Evolutionary conservation across 1,284 basidiomycete species (phyloP).

Genomic region (Meripilus lineatus): DNA sequence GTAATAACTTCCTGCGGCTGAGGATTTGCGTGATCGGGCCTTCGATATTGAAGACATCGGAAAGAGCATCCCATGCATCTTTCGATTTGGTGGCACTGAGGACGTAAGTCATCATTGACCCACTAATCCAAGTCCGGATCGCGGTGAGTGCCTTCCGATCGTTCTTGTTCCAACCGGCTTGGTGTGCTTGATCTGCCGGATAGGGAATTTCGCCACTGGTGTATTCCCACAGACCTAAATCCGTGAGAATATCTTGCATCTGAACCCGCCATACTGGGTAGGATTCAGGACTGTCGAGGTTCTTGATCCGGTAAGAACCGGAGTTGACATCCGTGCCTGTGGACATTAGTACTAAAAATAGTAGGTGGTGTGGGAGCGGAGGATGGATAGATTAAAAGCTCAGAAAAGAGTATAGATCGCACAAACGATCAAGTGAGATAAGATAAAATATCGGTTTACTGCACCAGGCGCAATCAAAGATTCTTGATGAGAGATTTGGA

Average conservation of each 20-base stretch:
- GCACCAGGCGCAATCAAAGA: background rate
- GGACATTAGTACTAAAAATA: background rate
- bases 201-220: constrained; percentile 4
- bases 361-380: background rate
- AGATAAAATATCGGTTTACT: background rate
- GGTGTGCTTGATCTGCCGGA: constrained; percentile 9
- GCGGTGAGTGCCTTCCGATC: no score
- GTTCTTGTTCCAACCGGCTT: constrained; percentile 5
- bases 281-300: constrained; percentile 25
- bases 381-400: background rate
- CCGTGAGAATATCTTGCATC: no score
- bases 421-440: background rate
- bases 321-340: background rate
- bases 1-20: constrained; percentile 9
- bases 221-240: constrained; percentile 21
- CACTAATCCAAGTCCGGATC: no score
- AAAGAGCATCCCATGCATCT: no score
- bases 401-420: background rate
- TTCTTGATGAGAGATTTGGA: background rate
- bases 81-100: constrained; percentile 5
- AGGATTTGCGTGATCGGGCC: constrained; percentile 10
- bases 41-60: constrained; percentile 5
- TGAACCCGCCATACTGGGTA: constrained; percentile 27
- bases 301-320: constrained; percentile 23
- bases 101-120: no score